Percentiles rank a stretch among this genome's conserved stretches.
Evolutionary conservation across 768 basidiomycete genomes (phyloP).

Genomic region (Psilocybe cyanescens): DNA sequence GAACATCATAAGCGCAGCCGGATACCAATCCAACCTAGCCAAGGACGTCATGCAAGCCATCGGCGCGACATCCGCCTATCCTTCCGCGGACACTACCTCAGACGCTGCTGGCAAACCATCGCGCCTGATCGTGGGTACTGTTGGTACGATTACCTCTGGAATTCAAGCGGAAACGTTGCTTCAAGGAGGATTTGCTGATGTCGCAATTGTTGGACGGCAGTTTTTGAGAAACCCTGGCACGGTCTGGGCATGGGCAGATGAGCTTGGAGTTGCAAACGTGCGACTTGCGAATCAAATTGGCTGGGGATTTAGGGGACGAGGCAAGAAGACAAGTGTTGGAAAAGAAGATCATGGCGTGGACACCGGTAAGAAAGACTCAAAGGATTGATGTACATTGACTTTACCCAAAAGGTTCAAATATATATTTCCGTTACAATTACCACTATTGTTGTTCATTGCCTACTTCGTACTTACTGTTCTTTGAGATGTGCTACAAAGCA

Average conservation of each 20-base stretch:
- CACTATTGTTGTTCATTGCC: no score
- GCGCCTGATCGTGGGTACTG: conserved; percentile 42
- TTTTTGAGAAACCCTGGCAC: conserved; percentile 62
- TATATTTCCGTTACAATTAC: no score
- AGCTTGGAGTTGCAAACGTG: conserved; percentile 39
- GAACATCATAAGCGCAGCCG: conserved; percentile 22
- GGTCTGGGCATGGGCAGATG: conserved; percentile 54
- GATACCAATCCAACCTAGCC: conserved; percentile 11
- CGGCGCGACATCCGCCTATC: conserved; percentile 5
- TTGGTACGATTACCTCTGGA: conserved; percentile 60
- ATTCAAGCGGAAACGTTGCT: conserved; percentile 58
- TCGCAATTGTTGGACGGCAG: conserved; percentile 50
- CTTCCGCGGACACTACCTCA: neutral
- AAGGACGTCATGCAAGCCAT: conserved; percentile 11
- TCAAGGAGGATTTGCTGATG: conserved; percentile 60
- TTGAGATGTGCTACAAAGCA: neutral
- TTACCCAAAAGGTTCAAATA: no score
- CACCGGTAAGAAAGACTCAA: no score
- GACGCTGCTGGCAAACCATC: conserved; percentile 3
- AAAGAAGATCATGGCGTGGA: neutral
- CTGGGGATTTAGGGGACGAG: conserved; percentile 24
- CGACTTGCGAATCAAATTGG: conserved; percentile 23
- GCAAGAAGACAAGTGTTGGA: conserved; percentile 4
- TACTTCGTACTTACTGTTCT: no score
- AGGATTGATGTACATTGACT: no score